phyloP scores from a whole-genome alignment of 352 stramenopile species.

The Pythium dissotocum region DNA sequence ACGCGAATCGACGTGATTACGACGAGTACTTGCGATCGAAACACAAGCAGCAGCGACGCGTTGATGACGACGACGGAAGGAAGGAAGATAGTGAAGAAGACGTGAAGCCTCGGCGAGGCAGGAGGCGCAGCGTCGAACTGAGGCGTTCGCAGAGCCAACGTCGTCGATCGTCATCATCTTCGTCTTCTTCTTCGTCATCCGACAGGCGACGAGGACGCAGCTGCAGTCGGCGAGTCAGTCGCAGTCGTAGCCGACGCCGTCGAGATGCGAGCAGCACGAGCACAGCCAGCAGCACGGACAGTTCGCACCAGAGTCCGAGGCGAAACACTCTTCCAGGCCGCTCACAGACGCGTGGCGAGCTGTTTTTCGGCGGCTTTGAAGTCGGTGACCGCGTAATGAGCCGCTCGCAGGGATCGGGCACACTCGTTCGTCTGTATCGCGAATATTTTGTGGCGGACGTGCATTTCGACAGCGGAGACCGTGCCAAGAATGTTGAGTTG shows the following conservation, averaged over 20 bases:
- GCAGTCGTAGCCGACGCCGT: slow-evolving; percentile 1
- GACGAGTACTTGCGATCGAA: slow-evolving; percentile 37
- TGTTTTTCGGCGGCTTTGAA: slow-evolving; percentile 34
- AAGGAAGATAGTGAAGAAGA: slow-evolving; percentile 3
- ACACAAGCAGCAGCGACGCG: neutral
- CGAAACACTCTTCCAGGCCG: slow-evolving; percentile 6
- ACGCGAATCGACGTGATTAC: slow-evolving; percentile 44
- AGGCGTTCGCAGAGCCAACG: neutral
- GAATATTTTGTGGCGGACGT: slow-evolving; percentile 74
- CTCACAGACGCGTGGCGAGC: neutral
- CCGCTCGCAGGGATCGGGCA: slow-evolving; percentile 39
- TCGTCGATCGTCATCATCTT: slow-evolving; percentile 5
- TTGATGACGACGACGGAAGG: neutral
- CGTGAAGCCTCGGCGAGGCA: neutral
- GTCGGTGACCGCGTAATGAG: slow-evolving; percentile 56
- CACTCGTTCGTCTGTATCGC: slow-evolving; percentile 59
- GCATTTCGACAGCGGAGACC: slow-evolving; percentile 61
- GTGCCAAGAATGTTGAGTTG: slow-evolving; percentile 62
- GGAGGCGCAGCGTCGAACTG: slow-evolving; percentile 1
- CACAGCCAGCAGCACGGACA: slow-evolving; percentile 17
- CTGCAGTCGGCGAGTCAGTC: neutral
- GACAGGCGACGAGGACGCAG: neutral
- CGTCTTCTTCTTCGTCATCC: slow-evolving; percentile 12
- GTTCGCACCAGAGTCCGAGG: neutral
- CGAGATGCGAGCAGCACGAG: slow-evolving; percentile 8